A percentile compares a stretch with the other conserved stretches of the same genome.
Evolutionary conservation across 192 early-diverging fungal species (phyloP).

Genomic region (Backusella luteola): DNA sequence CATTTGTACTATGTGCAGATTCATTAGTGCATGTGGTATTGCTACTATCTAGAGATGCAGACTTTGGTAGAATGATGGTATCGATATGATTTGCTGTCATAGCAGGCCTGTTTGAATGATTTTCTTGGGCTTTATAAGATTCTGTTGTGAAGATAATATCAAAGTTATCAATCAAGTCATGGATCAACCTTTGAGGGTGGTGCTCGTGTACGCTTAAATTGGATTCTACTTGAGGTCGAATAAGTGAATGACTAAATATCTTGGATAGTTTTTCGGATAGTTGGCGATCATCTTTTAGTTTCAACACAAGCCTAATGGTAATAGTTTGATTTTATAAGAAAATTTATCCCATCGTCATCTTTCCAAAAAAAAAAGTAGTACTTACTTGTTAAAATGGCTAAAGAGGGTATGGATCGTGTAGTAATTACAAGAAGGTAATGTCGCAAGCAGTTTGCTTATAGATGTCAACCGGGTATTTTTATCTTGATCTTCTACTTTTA

Average conservation of each 20-base stretch:
- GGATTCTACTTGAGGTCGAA: slow-evolving; percentile 46
- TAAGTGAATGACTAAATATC: slow-evolving; percentile 45
- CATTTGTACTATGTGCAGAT: background rate
- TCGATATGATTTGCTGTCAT: slow-evolving; percentile 1
- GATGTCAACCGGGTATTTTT: slow-evolving; percentile 39
- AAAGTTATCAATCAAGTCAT: slow-evolving; percentile 45
- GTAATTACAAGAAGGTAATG: slow-evolving; percentile 46
- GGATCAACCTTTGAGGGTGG: slow-evolving; percentile 49
- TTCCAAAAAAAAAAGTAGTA: background rate
- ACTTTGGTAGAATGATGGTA: slow-evolving; percentile 5
- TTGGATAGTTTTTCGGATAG: slow-evolving; percentile 36
- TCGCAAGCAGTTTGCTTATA: slow-evolving; percentile 46
- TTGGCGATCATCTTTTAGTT: slow-evolving; percentile 19
- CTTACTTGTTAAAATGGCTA: slow-evolving; percentile 33
- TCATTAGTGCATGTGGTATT: background rate
- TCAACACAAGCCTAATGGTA: background rate
- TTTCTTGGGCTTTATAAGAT: slow-evolving; percentile 18
- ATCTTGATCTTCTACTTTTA: slow-evolving; percentile 23
- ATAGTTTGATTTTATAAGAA: background rate
- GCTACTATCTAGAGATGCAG: background rate
- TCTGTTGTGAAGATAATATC: slow-evolving; percentile 40
- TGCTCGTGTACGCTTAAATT: slow-evolving; percentile 45
- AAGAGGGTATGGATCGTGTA: slow-evolving; percentile 44
- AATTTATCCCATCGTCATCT: background rate
- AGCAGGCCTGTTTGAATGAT: slow-evolving; percentile 13